Evolutionary conservation across 352 stramenopile genomes (phyloP).

Genomic region (Pythium vanterpoolii): DNA sequence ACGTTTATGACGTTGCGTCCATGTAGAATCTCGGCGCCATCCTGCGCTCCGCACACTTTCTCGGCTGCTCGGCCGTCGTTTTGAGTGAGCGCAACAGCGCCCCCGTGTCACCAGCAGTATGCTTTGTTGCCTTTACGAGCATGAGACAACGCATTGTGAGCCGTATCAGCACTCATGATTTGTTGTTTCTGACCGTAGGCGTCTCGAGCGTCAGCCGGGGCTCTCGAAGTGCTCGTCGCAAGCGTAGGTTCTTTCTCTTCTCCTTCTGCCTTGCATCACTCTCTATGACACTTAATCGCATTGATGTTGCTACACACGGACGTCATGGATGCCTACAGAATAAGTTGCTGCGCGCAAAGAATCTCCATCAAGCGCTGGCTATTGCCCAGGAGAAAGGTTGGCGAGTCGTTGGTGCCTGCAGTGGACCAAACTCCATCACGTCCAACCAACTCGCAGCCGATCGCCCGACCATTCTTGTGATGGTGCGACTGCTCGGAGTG

Average conservation of each 20-base stretch:
- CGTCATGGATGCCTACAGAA: conserved; percentile 26
- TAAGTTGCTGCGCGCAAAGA: conserved; percentile 61
- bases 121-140: too few relatives aligned
- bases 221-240: conserved; percentile 69
- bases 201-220: conserved; percentile 68
- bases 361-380: conserved; percentile 67
- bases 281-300: too few relatives aligned
- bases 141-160: too few relatives aligned
- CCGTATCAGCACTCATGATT: too few relatives aligned
- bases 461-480: conserved; percentile 75
- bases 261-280: neutral
- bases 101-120: conserved; percentile 62
- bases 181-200: too few relatives aligned
- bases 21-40: conserved; percentile 71
- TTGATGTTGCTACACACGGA: neutral
- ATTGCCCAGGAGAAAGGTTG: conserved; percentile 65
- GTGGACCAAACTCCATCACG: conserved; percentile 64
- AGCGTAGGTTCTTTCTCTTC: conserved; percentile 36
- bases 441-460: conserved; percentile 42
- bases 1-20: neutral
- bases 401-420: conserved; percentile 69
- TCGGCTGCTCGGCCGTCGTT: conserved; percentile 62
- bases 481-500: conserved; percentile 34
- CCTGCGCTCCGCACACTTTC: conserved; percentile 73
- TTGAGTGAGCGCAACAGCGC: conserved; percentile 72